Evolutionary conservation across 441 rosid genomes (phyloP).

Genomic region (Euphorbia corollata): DNA sequence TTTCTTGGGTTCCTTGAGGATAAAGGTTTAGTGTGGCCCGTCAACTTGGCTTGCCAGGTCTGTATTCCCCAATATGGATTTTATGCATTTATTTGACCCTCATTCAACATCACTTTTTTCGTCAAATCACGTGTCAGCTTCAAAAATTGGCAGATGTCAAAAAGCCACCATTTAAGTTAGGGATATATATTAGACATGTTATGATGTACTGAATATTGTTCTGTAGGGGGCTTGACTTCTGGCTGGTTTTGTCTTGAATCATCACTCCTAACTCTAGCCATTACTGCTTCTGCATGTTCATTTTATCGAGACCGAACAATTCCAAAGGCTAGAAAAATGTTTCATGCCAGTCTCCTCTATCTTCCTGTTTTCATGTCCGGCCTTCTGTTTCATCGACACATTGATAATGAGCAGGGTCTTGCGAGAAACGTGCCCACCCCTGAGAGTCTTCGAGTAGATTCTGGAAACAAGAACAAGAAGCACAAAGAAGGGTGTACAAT

Average conservation of each 20-base stretch:
- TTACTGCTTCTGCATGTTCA: constrained; percentile 66
- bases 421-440: constrained; percentile 20
- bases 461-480: constrained; percentile 20
- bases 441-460: constrained; percentile 15
- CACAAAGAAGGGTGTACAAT: constrained; percentile 19
- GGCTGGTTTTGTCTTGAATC: constrained; percentile 82
- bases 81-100: neutral
- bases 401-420: constrained; percentile 31
- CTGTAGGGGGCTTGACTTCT: constrained; percentile 69
- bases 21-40: neutral
- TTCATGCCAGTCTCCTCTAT: constrained; percentile 78
- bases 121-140: neutral
- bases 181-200: too few relatives aligned
- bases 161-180: neutral
- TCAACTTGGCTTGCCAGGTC: neutral
- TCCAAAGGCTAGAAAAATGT: constrained; percentile 75
- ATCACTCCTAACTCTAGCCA: constrained; percentile 60
- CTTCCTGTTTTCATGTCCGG: constrained; percentile 90
- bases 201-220: constrained; percentile 14
- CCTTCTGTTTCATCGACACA: constrained; percentile 51
- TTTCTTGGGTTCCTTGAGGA: neutral
- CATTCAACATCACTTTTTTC: neutral
- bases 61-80: neutral
- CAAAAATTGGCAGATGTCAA: neutral
- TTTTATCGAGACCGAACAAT: constrained; percentile 61